A percentile compares a stretch with the other conserved stretches of the same genome.
Evolutionary conservation across 169 alveolate genomes (phyloP).

Genomic region (Cryptosporidium baileyi): DNA sequence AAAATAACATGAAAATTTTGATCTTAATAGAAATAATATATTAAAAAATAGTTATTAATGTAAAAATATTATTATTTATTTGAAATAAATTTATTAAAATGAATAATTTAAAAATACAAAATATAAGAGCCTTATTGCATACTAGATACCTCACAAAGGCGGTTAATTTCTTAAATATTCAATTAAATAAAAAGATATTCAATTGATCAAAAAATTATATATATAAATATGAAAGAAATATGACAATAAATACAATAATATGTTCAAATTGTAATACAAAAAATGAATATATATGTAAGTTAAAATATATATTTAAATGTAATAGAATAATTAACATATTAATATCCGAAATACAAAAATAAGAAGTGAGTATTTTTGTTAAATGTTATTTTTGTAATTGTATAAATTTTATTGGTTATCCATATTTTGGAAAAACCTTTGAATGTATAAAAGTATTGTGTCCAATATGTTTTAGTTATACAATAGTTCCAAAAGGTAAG

Average conservation of each 20-base stretch:
- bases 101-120: no score
- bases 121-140: no score
- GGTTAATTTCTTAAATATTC: background rate
- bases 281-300: constrained; percentile 39
- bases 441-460: constrained; percentile 34
- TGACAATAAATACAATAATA: background rate
- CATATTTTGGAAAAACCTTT: constrained; percentile 25
- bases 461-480: constrained; percentile 18
- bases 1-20: no score
- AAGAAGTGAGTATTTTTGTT: constrained; percentile 5
- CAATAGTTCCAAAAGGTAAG: constrained; percentile 52
- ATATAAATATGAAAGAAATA: background rate
- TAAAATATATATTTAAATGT: background rate
- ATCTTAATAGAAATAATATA: no score
- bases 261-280: constrained; percentile 34
- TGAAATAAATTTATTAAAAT: no score
- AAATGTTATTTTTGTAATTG: constrained; percentile 35
- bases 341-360: background rate
- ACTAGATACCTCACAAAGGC: constrained; percentile 44
- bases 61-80: no score
- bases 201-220: background rate
- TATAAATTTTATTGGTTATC: constrained; percentile 47
- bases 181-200: background rate
- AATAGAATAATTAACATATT: background rate
- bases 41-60: no score